phyloP scores from a whole-genome alignment of 495 filamentous ascomycete species.

The Neurospora intermedia region DNA sequence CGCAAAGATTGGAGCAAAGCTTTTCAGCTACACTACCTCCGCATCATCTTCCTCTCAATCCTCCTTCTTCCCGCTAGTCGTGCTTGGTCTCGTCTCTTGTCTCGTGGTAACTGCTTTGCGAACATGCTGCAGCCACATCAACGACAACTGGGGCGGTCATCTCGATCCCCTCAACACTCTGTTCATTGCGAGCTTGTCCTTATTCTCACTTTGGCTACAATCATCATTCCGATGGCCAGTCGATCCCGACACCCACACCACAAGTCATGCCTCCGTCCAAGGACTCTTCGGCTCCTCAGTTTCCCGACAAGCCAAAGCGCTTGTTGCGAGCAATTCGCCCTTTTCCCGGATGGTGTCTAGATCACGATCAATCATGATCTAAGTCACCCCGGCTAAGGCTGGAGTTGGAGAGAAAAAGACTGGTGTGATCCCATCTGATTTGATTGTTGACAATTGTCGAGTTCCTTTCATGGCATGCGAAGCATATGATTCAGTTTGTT shows the following conservation, averaged over 20 bases:
- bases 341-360: neutral
- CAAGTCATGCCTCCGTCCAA: neutral
- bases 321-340: constrained; percentile 1
- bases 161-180: constrained; percentile 9
- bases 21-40: neutral
- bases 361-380: neutral
- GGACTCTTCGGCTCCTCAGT: constrained; percentile 2
- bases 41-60: neutral
- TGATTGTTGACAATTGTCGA: neutral
- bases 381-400: neutral
- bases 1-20: neutral
- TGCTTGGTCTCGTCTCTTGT: constrained; percentile 24
- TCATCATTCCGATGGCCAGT: neutral
- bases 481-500: neutral
- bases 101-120: constrained; percentile 13
- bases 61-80: constrained; percentile 18
- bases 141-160: constrained; percentile 2
- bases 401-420: neutral
- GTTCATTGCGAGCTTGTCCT: constrained; percentile 11
- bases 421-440: neutral
- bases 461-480: neutral
- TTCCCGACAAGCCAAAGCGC: neutral
- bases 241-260: neutral
- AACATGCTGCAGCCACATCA: neutral
- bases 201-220: constrained; percentile 7